A percentile compares a stretch with the other conserved stretches of the same genome.
phyloP scores from a whole-genome alignment of 2,329 filamentous ascomycete species.

The Keithomyces neogunnii region DNA sequence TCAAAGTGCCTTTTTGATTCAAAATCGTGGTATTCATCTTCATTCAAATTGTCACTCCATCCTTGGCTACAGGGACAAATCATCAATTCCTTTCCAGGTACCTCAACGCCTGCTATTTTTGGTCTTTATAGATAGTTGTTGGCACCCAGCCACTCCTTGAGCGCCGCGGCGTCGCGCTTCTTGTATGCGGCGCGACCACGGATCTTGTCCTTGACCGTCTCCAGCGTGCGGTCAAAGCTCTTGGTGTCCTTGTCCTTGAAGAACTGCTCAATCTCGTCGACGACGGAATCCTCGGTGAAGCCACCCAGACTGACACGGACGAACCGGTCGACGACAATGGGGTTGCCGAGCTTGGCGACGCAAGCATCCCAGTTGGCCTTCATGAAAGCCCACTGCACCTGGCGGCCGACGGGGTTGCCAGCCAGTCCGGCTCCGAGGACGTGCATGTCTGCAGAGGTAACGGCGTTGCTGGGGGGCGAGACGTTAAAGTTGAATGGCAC shows the following conservation, averaged over 20 bases:
- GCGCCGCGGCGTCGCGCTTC: slow-evolving; percentile 60
- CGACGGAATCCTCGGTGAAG: slow-evolving; percentile 62
- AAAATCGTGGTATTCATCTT: too few species aligned
- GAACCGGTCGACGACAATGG: slow-evolving; percentile 84
- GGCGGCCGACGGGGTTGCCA: slow-evolving; percentile 63
- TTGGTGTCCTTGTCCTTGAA: slow-evolving; percentile 80
- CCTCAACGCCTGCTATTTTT: neutral
- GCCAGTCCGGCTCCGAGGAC: slow-evolving; percentile 66
- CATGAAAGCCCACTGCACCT: slow-evolving; percentile 75
- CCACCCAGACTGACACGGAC: slow-evolving; percentile 68
- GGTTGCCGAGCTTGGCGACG: slow-evolving; percentile 66
- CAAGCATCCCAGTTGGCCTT: slow-evolving; percentile 75
- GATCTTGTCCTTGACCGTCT: slow-evolving; percentile 80
- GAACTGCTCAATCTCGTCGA: slow-evolving; percentile 74
- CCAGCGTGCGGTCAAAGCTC: slow-evolving; percentile 77
- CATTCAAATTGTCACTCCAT: too few species aligned
- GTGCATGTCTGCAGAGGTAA: slow-evolving; percentile 82
- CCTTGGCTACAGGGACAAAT: neutral
- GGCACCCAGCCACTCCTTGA: slow-evolving; percentile 70
- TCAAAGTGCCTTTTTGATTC: too few species aligned
- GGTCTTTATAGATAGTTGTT: slow-evolving; percentile 34
- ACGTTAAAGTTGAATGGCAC: slow-evolving; percentile 72
- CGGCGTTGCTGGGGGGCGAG: slow-evolving; percentile 49
- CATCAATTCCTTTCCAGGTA: neutral
- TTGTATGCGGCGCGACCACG: slow-evolving; percentile 76